Percentiles rank a stretch among this genome's conserved stretches.
These are phyloP conservation scores for Marsdenia floribunda DNA, from an alignment of 257 asterid species.

Conservation along the genomic window DNA sequence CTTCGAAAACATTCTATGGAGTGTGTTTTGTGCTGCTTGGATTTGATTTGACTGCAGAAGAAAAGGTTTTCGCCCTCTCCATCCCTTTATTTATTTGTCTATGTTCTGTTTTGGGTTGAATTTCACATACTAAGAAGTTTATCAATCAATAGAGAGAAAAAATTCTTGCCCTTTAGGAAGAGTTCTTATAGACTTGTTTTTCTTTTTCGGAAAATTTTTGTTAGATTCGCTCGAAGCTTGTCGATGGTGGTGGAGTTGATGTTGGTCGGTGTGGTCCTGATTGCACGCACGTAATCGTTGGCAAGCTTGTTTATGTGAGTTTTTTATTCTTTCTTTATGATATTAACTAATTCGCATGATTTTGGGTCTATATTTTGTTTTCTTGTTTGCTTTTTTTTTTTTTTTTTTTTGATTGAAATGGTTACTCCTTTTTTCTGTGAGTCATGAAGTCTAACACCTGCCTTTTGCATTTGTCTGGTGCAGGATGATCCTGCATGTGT, in stretches of 20 bases:
- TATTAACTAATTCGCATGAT: neutral
- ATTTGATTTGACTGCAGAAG: constrained; percentile 42
- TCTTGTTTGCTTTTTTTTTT: neutral
- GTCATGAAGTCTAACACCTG: neutral
- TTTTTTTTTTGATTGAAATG: neutral
- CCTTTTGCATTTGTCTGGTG: neutral
- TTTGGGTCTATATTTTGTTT: neutral
- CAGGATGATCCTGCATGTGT: constrained; percentile 84
- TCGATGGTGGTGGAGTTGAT: constrained; percentile 74
- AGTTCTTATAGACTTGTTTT: neutral
- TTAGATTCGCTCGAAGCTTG: constrained; percentile 58
- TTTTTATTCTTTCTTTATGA: neutral
- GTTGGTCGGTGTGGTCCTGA: constrained; percentile 52
- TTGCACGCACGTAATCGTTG: constrained; percentile 75
- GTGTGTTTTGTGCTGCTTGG: constrained; percentile 60
- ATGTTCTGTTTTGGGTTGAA: neutral
- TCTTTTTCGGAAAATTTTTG: neutral
- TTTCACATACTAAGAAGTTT: neutral
- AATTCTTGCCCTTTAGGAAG: neutral
- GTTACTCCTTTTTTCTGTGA: neutral
- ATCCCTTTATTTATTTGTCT: neutral
- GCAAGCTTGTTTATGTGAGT: constrained; percentile 62
- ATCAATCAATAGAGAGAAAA: too few relatives aligned
- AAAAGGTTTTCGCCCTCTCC: constrained; percentile 32
- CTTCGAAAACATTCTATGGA: constrained; percentile 41